Base-by-base conservation (phyloP, 148 eudicot species). In the Euryodendron excelsum region DNA sequence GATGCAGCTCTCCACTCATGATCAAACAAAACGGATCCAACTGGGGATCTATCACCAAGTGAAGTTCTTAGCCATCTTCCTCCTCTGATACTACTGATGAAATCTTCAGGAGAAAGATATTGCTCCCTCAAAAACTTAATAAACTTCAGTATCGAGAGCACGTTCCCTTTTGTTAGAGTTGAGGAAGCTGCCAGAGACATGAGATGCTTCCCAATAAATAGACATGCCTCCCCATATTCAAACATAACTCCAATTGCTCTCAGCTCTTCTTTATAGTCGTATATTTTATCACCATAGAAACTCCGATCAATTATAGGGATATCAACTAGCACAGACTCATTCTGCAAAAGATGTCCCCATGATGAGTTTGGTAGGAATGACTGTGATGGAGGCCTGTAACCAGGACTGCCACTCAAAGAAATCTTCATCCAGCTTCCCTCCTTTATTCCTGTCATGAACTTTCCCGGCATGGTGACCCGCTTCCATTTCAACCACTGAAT, bases 351-450 rank as follows among this genome's bases (percentile, higher is more conserved):
- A 69, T 56, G 25, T 3, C 83, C 89, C 87, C 84, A 85, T 6
- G 88, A 83, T 23, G 90, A 78, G 31, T 73, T 73, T 18, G 83
- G 53, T 33, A 87, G 72, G 80, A 90, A 92, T 11, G 92, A 92
- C 58, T 86, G 73, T 41, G 89, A 84, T 7, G 90, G 96, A 41
- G 91, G 75, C 61, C 74, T 83, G 73, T 81, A 82, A 5, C 78
- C 85, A 17, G 79, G 21, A 84, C 79, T 66, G 9, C 89, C 91
- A 53, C 82, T 83, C 33, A 90, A 69, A 25, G 77, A 84, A n/a
- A 88, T 82, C 85, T 72, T 85, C 80, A 88, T 50, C 95, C 95
- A 91, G 65, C 75, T 80, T 65, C 91, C 92, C 30, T 80, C 58
- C 76, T 48, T 73, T 27, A 92, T 88, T 65, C 86, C 83, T 28